Percentiles rank a stretch among this genome's conserved stretches.
Conservation (phyloP, 306 rosid genomes). For the Fagus crenata region DNA sequence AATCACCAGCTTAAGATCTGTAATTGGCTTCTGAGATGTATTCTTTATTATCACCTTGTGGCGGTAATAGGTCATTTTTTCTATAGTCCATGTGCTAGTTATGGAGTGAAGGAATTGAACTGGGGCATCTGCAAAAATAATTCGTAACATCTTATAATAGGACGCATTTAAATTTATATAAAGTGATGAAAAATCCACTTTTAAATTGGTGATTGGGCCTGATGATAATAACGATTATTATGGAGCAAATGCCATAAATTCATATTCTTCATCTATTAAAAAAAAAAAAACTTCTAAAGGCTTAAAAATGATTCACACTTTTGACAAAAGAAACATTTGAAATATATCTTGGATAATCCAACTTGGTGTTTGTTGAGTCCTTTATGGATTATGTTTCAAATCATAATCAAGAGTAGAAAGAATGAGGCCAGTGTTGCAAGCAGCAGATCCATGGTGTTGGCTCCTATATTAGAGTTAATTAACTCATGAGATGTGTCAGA, state of each 20-base stretch:
- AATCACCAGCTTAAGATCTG: constrained; percentile 51
- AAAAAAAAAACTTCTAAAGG: background rate
- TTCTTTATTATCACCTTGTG: constrained; percentile 79
- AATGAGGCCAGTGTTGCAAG: background rate
- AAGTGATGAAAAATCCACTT: too few species aligned
- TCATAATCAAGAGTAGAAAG: background rate
- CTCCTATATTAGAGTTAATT: background rate
- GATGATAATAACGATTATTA: too few species aligned
- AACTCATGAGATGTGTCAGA: background rate
- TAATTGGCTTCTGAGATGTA: constrained; percentile 59
- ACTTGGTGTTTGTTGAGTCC: background rate
- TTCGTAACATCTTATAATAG: background rate
- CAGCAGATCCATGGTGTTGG: background rate
- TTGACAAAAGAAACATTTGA: background rate
- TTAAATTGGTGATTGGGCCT: too few species aligned
- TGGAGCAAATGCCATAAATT: too few species aligned
- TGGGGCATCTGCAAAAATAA: constrained; percentile 42
- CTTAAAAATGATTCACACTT: background rate
- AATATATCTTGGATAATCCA: too few species aligned
- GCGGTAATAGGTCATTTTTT: constrained; percentile 47
- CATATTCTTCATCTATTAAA: background rate
- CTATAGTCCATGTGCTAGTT: constrained; percentile 56
- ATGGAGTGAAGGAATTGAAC: constrained; percentile 69
- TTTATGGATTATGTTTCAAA: background rate
- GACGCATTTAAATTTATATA: background rate